phyloP scores from a whole-genome alignment of 2,329 filamentous ascomycete genomes.

The Colletotrichum sp. region DNA sequence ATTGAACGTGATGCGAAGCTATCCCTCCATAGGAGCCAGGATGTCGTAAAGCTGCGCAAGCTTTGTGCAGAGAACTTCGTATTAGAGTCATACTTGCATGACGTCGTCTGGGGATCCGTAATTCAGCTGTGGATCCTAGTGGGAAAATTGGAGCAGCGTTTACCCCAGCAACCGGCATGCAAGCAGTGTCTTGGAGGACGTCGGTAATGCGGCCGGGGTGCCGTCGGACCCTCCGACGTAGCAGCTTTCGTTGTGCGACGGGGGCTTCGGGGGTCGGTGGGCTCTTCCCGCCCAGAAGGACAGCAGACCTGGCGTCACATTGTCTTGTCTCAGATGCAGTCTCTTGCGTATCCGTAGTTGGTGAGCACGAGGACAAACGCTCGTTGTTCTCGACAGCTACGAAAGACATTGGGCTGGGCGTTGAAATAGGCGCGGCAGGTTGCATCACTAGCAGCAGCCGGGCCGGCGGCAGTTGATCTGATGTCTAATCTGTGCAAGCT shows the following conservation, averaged over 20 bases:
- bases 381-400: too few relatives aligned
- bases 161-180: slow-evolving; percentile 12
- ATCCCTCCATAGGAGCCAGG: neutral
- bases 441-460: neutral
- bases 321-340: neutral
- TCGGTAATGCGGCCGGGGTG: slow-evolving; percentile 8
- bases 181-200: neutral
- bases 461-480: neutral
- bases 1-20: neutral
- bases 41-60: neutral
- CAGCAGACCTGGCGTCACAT: neutral
- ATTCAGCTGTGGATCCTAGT: neutral
- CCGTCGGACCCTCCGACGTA: slow-evolving; percentile 11
- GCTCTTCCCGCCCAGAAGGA: neutral
- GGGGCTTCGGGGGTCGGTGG: neutral
- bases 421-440: neutral
- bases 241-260: neutral
- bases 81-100: slow-evolving; percentile 14
- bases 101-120: slow-evolving; percentile 19
- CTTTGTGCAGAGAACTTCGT: neutral
- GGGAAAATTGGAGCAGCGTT: slow-evolving; percentile 7
- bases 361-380: neutral
- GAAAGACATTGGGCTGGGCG: neutral
- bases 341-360: neutral
- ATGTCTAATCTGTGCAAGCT: slow-evolving; percentile 2